These are phyloP conservation scores for Rheum nobile DNA, from an alignment of 148 eudicot genomes.

Conservation along the genomic window DNA sequence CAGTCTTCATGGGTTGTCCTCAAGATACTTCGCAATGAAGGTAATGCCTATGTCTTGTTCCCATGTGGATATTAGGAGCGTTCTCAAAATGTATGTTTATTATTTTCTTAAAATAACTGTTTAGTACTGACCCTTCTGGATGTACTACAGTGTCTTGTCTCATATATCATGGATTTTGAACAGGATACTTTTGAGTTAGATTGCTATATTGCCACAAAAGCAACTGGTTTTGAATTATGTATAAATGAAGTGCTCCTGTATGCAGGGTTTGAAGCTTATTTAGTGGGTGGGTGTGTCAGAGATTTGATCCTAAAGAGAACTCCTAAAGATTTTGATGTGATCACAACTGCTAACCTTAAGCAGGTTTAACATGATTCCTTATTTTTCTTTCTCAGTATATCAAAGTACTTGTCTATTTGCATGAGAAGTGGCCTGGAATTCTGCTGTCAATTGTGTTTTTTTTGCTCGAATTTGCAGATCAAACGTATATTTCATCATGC, in stretches of 20 bases:
- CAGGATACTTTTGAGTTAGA: slow-evolving; percentile 2
- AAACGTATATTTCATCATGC: slow-evolving; percentile 40
- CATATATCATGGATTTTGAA: background rate
- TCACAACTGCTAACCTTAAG: slow-evolving; percentile 67
- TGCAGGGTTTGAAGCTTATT: slow-evolving; percentile 78
- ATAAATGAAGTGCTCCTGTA: slow-evolving; percentile 11
- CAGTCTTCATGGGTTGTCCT: slow-evolving; percentile 41
- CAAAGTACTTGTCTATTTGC: background rate
- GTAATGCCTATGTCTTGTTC: slow-evolving; percentile 20
- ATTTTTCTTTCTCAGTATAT: background rate
- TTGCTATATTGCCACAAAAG: background rate
- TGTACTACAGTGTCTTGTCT: background rate
- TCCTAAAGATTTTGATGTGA: slow-evolving; percentile 90
- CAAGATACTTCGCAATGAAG: slow-evolving; percentile 40
- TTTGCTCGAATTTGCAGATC: slow-evolving; percentile 32
- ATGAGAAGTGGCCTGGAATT: background rate
- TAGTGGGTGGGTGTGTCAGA: slow-evolving; percentile 98
- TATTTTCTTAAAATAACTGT: background rate
- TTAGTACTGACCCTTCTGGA: background rate
- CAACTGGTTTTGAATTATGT: slow-evolving; percentile 1
- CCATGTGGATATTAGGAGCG: background rate
- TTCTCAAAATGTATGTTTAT: background rate
- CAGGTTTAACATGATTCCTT: slow-evolving; percentile 30
- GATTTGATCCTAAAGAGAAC: slow-evolving; percentile 63
- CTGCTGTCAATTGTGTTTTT: background rate